phyloP scores from a whole-genome alignment of 2,329 filamentous ascomycete species.

The Aspergillus sp. region DNA sequence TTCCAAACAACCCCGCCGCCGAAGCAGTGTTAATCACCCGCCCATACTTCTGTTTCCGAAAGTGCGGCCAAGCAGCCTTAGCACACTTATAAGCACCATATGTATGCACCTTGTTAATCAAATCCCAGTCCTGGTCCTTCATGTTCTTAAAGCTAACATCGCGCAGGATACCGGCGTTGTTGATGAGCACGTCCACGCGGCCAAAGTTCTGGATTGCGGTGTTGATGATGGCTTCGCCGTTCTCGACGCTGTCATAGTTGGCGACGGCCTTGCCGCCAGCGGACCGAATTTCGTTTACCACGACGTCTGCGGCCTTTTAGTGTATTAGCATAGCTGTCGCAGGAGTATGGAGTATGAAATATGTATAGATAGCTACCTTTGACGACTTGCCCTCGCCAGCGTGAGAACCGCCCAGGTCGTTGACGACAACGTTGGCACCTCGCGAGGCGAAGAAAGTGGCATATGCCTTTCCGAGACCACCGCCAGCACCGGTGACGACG shows the following conservation, averaged over 20 bases:
- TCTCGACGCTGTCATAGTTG: conserved; percentile 81
- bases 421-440: conserved; percentile 92
- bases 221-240: conserved; percentile 88
- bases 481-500: conserved; percentile 79
- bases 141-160: conserved; percentile 99
- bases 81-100: conserved; percentile 93
- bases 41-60: conserved; percentile 98
- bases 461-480: conserved; percentile 75
- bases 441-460: conserved; percentile 83
- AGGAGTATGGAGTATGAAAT: conserved; percentile 30
- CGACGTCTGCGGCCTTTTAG: conserved; percentile 50
- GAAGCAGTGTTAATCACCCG: conserved; percentile 95
- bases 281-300: conserved; percentile 54
- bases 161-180: conserved; percentile 93
- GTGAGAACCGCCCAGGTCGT: conserved; percentile 88
- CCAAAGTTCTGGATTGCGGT: conserved; percentile 45
- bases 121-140: conserved; percentile 93
- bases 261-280: conserved; percentile 92
- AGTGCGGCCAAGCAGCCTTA: conserved; percentile 90
- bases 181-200: conserved; percentile 89
- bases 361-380: conserved; percentile 53
- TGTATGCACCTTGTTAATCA: conserved; percentile 88
- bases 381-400: conserved; percentile 83
- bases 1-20: conserved; percentile 91
- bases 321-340: no score